Base-by-base conservation (phyloP, 768 basidiomycete species). In the Collybia nuda region DNA sequence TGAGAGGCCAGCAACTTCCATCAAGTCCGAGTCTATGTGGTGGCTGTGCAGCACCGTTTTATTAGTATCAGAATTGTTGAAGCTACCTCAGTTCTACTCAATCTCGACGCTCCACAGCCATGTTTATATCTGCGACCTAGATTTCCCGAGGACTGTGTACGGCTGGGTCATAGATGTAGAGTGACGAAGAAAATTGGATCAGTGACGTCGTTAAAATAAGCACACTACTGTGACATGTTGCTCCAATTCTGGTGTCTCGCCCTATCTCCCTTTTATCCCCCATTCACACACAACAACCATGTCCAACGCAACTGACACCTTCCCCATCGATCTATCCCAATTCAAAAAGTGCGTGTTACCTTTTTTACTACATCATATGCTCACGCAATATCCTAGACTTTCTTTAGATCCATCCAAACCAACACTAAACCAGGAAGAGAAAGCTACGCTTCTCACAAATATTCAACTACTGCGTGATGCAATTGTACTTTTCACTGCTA, bases 401-500 rank as follows among this genome's bases (percentile, higher is more conserved):
- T 72, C 75, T 40, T 83, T 94, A 48, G 90, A 93, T 70, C 85
- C 89, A 5, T 69, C 75, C 35, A 81, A 85, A 46, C 74, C 82
- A 12, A 72, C 76, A 60, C 76, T 93, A 40, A 77, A 84, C 0
- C 61, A 64, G n/a, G 82, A 86, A 49, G 78, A 94, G 63, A 84
- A 76, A 59, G 58, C 74, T 2, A 70, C 68, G 15, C 71, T 94
- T 56, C 65, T 74, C 56, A 68, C 75, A 47, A 94, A 94, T 68
- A 88, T 93, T 59, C 82, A 86, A 62, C 76, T 93, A 23, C 74
- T 92, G 53, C 85, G 92, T 45, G 92, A 93, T 82, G 84, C 78
- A 6, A 90, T 94, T 56, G 84, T 94, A 21, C 71, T 90, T 40
- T 94, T 93, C 69, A 94, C 92, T 0, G 86, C 91, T 5, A 86